Percentiles rank a stretch among this genome's conserved stretches.
Conservation (phyloP, 2,329 filamentous ascomycete genomes). For the Dactylellina parvicollis region DNA sequence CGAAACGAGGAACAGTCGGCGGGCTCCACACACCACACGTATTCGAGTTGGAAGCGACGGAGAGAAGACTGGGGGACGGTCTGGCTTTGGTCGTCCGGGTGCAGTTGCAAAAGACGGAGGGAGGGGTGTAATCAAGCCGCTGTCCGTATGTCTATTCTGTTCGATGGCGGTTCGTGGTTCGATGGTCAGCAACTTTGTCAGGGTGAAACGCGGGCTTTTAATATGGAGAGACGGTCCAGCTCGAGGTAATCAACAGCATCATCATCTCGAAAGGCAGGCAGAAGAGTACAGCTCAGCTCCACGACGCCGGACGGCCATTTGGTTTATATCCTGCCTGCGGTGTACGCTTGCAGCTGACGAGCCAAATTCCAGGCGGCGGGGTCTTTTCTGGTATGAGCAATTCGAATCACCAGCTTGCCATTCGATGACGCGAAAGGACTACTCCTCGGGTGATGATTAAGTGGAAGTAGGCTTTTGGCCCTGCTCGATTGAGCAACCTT, state of each 20-base stretch:
- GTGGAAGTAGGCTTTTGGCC: slow-evolving; percentile 52
- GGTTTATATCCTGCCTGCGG: slow-evolving; percentile 1
- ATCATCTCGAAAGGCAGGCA: not conserved
- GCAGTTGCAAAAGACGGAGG: not conserved
- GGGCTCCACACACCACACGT: slow-evolving; percentile 10
- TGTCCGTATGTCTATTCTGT: too few species aligned
- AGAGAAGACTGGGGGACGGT: not conserved
- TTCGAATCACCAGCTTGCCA: slow-evolving; percentile 35
- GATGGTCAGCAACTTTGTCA: slow-evolving; percentile 31
- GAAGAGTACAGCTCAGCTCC: not conserved
- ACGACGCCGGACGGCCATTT: slow-evolving; percentile 10
- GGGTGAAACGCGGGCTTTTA: slow-evolving; percentile 37
- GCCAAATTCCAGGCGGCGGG: slow-evolving; percentile 2
- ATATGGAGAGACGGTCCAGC: not conserved
- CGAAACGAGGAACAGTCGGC: slow-evolving; percentile 1
- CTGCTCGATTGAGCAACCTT: slow-evolving; percentile 12
- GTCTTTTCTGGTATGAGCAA: slow-evolving; percentile 52
- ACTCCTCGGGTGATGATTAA: slow-evolving; percentile 8
- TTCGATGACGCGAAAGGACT: slow-evolving; percentile 49
- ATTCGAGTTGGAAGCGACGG: not conserved
- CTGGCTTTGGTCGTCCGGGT: not conserved
- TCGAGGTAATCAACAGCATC: slow-evolving; percentile 1
- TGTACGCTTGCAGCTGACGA: slow-evolving; percentile 27
- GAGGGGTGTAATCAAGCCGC: not conserved
- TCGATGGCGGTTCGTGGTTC: slow-evolving; percentile 6